A percentile compares a stretch with the other conserved stretches of the same genome.
These are phyloP conservation scores for Candida glucosophila DNA, from an alignment of 1,139 yeast species.

Conservation along the genomic window DNA sequence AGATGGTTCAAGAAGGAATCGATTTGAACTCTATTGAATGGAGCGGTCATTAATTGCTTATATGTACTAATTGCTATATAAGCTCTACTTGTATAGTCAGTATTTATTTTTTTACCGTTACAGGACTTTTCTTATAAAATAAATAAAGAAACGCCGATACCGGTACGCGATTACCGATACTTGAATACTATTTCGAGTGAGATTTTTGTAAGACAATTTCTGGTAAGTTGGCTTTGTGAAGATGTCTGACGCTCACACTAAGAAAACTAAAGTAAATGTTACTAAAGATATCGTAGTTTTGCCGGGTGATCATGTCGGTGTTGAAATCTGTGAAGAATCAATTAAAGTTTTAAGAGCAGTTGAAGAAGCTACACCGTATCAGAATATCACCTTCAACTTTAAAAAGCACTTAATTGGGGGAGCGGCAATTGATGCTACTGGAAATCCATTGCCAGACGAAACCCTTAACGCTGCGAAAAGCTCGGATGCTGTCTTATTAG, in stretches of 20 bases:
- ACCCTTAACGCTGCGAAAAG: constrained; percentile 77
- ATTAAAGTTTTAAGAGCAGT: constrained; percentile 82
- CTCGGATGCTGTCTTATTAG: constrained; percentile 89
- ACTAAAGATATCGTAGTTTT: constrained; percentile 72
- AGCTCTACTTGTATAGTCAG: too few relatives aligned
- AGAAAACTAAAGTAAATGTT: constrained; percentile 6
- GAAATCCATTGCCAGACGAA: constrained; percentile 84
- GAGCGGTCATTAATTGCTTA: constrained; percentile 83
- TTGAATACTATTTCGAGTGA: too few relatives aligned
- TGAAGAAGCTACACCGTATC: constrained; percentile 48
- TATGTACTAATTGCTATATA: too few relatives aligned
- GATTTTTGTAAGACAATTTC: too few relatives aligned
- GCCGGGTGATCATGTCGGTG: constrained; percentile 97
- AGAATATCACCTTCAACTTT: constrained; percentile 58
- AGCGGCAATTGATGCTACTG: constrained; percentile 96
- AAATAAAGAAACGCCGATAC: too few relatives aligned
- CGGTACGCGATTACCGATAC: too few relatives aligned
- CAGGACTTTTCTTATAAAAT: too few relatives aligned
- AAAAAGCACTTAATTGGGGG: constrained; percentile 89
- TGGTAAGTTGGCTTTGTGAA: too few relatives aligned
- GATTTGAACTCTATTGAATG: constrained; percentile 91
- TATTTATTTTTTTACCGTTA: too few relatives aligned
- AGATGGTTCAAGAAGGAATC: constrained; percentile 98
- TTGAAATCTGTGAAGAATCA: constrained; percentile 84
- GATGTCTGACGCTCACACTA: constrained; percentile 8